These are phyloP conservation scores for Endoconidiophora polonica DNA, from an alignment of 2,329 filamentous ascomycete species.

Conservation along the genomic window DNA sequence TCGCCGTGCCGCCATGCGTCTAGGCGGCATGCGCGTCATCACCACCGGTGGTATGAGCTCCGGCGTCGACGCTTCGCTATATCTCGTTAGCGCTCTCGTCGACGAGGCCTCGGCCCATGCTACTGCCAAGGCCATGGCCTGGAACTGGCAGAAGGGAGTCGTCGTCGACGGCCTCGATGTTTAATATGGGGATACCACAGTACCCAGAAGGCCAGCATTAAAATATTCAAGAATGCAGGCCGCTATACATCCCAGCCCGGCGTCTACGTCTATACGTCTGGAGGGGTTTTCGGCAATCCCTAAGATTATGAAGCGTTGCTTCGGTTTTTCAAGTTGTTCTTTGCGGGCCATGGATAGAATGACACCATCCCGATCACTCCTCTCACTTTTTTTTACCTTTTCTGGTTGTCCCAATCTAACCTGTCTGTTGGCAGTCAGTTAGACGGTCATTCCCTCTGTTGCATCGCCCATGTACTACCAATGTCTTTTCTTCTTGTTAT, in stretches of 20 bases:
- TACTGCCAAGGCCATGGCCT: slow-evolving; percentile 59
- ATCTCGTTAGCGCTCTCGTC: slow-evolving; percentile 70
- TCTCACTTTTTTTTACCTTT: neutral
- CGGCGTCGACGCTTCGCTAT: slow-evolving; percentile 69
- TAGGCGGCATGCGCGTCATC: slow-evolving; percentile 55
- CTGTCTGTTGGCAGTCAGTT: too few species aligned
- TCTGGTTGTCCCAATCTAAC: neutral
- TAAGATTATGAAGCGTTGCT: neutral
- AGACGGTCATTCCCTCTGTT: neutral
- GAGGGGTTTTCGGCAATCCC: neutral
- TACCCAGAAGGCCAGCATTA: too few species aligned
- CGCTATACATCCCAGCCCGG: too few species aligned
- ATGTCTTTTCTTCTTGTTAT: neutral
- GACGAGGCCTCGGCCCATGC: slow-evolving; percentile 61
- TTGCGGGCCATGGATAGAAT: neutral
- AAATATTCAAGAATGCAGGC: too few species aligned
- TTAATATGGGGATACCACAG: slow-evolving; percentile 24
- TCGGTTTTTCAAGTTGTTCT: neutral
- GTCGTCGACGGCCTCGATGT: slow-evolving; percentile 76
- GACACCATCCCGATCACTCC: neutral
- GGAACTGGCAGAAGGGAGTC: slow-evolving; percentile 72
- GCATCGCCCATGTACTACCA: neutral
- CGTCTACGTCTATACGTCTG: neutral
- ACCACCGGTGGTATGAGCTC: slow-evolving; percentile 64
- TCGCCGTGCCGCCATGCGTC: slow-evolving; percentile 58